Conservation (phyloP, 306 rosid genomes). For the Cicer judaicum region DNA sequence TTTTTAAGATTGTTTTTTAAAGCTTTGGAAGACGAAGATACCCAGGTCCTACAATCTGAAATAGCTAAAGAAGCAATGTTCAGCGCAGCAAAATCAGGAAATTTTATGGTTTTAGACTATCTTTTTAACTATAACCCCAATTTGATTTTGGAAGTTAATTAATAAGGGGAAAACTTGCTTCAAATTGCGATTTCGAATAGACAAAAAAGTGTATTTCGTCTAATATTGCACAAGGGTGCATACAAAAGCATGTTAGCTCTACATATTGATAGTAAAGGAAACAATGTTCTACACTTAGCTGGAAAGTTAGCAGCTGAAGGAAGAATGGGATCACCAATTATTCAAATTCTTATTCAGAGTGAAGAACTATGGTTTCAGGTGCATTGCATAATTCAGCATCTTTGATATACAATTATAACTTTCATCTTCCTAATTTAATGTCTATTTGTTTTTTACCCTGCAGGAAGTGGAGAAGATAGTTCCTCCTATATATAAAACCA, state of each 20-base stretch:
- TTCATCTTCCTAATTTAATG: background rate
- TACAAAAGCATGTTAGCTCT: background rate
- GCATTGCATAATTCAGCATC: too few relatives aligned
- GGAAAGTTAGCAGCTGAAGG: background rate
- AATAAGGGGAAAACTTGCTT: background rate
- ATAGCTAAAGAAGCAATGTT: background rate
- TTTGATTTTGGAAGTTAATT: background rate
- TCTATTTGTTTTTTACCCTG: background rate
- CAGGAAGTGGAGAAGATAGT: conserved; percentile 37
- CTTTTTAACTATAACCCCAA: background rate
- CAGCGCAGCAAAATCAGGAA: conserved; percentile 34
- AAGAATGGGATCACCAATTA: background rate
- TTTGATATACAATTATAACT: background rate
- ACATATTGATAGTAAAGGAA: background rate
- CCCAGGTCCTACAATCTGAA: background rate
- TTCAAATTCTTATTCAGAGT: background rate
- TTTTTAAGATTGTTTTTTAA: conserved; percentile 1
- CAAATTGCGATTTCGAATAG: conserved; percentile 13
- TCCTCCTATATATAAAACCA: background rate
- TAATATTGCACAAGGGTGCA: conserved; percentile 1
- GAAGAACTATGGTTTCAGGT: conserved; percentile 26
- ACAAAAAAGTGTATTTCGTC: background rate
- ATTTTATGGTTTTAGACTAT: background rate
- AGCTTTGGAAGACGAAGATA: conserved; percentile 9
- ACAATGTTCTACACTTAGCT: conserved; percentile 34